Percentiles rank a stretch among this genome's conserved stretches.
These are phyloP conservation scores for Curvularia spicifera DNA, from an alignment of 2,329 filamentous ascomycete species.

Conservation along the genomic window DNA sequence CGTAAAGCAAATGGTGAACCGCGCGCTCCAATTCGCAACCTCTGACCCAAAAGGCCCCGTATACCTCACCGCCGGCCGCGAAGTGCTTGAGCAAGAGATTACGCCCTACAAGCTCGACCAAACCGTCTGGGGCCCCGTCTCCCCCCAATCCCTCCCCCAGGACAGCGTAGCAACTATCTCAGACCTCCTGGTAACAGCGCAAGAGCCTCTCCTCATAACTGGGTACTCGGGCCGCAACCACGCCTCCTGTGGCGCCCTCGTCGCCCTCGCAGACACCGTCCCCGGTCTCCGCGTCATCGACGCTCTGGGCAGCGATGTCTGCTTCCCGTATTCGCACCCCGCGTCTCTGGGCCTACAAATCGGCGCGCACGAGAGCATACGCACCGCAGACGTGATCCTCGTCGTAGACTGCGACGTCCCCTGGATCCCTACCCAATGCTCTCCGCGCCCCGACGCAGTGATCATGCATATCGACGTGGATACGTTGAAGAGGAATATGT, in stretches of 20 bases:
- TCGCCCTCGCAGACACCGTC: slow-evolving; percentile 70
- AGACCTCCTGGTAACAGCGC: slow-evolving; percentile 66
- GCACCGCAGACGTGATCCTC: slow-evolving; percentile 80
- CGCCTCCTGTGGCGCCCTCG: slow-evolving; percentile 64
- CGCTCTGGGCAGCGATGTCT: slow-evolving; percentile 80
- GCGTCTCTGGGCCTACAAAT: slow-evolving; percentile 69
- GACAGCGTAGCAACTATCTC: slow-evolving; percentile 65
- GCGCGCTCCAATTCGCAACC: slow-evolving; percentile 80
- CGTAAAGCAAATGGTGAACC: slow-evolving; percentile 84
- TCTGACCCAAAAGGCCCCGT: slow-evolving; percentile 80
- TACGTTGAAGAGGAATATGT: slow-evolving; percentile 68
- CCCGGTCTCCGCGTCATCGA: slow-evolving; percentile 75
- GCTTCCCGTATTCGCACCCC: slow-evolving; percentile 68
- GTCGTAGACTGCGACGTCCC: slow-evolving; percentile 90
- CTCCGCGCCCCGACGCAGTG: slow-evolving; percentile 61
- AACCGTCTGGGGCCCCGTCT: slow-evolving; percentile 72
- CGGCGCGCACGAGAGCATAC: slow-evolving; percentile 75
- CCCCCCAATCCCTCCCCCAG: slow-evolving; percentile 65
- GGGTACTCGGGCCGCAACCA: slow-evolving; percentile 76
- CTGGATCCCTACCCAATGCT: slow-evolving; percentile 83
- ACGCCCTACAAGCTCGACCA: slow-evolving; percentile 65
- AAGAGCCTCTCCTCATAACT: slow-evolving; percentile 73
- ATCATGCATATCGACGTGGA: slow-evolving; percentile 72
- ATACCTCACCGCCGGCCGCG: slow-evolving; percentile 77
- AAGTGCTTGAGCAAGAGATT: slow-evolving; percentile 84